phyloP scores from a whole-genome alignment of 2,329 filamentous ascomycete genomes.

The Paracoccidioides brasiliensis region DNA sequence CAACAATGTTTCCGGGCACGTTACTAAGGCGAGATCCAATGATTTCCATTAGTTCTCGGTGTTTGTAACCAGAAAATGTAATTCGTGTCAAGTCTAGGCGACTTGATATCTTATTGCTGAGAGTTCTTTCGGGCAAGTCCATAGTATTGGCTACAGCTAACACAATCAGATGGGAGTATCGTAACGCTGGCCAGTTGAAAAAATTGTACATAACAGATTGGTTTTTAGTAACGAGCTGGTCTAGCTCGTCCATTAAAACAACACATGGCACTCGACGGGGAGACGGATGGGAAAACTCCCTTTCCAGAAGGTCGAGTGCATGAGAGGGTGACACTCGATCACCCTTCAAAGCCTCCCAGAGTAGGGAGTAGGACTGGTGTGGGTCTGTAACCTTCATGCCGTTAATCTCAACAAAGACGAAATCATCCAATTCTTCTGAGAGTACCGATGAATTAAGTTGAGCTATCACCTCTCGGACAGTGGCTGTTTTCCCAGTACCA shows the following conservation, averaged over 20 bases:
- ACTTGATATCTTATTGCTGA: slow-evolving; percentile 97
- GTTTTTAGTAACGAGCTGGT: slow-evolving; percentile 94
- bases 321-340: slow-evolving; percentile 87
- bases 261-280: slow-evolving; percentile 88
- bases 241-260: slow-evolving; percentile 95
- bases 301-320: slow-evolving; percentile 77
- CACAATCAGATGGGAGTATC: slow-evolving; percentile 86
- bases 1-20: slow-evolving; percentile 78
- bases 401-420: slow-evolving; percentile 98
- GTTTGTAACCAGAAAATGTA: slow-evolving; percentile 92
- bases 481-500: slow-evolving; percentile 93
- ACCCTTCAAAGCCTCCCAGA: slow-evolving; percentile 92
- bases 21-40: slow-evolving; percentile 87
- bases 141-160: slow-evolving; percentile 97
- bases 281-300: slow-evolving; percentile 83
- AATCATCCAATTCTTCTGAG: slow-evolving; percentile 88
- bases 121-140: slow-evolving; percentile 88
- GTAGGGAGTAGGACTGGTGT: slow-evolving; percentile 83
- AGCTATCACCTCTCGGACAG: slow-evolving; percentile 85
- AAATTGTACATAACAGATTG: slow-evolving; percentile 99
- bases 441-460: slow-evolving; percentile 78
- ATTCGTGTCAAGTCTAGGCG: slow-evolving; percentile 81
- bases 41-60: slow-evolving; percentile 94
- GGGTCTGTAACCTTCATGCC: slow-evolving; percentile 99
- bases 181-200: slow-evolving; percentile 94